Evolutionary conservation across 495 filamentous ascomycete genomes (phyloP).

Genomic region (Thermothielavioides terrestris): DNA sequence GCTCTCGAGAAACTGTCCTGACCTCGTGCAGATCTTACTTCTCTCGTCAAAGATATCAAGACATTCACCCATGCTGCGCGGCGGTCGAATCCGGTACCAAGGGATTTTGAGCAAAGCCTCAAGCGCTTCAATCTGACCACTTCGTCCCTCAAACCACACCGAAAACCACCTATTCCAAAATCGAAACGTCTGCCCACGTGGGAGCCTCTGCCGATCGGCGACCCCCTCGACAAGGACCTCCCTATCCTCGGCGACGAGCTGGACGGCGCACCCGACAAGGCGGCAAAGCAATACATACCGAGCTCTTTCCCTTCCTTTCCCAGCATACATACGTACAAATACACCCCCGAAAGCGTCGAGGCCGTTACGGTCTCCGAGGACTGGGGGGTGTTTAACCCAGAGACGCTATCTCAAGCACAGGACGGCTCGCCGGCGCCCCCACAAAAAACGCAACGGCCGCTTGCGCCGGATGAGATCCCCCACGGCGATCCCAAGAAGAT

Average conservation of each 20-base stretch:
- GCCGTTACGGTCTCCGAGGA: slow-evolving; percentile 18
- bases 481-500: slow-evolving; percentile 32
- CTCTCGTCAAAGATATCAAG: slow-evolving; percentile 25
- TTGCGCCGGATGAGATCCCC: slow-evolving; percentile 25
- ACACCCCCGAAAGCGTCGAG: slow-evolving; percentile 30
- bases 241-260: slow-evolving; percentile 35
- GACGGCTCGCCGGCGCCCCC: slow-evolving; percentile 10
- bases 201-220: slow-evolving; percentile 22
- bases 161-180: slow-evolving; percentile 31
- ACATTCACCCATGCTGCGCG: slow-evolving; percentile 28
- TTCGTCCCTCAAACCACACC: slow-evolving; percentile 30
- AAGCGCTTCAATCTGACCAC: slow-evolving; percentile 29
- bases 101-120: slow-evolving; percentile 34
- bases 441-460: slow-evolving; percentile 15
- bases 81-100: slow-evolving; percentile 27
- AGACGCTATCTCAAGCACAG: slow-evolving; percentile 4
- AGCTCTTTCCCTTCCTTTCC: slow-evolving; percentile 37
- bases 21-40: slow-evolving; percentile 30
- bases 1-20: no score
- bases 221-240: slow-evolving; percentile 26
- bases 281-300: slow-evolving; percentile 34
- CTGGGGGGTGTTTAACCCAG: slow-evolving; percentile 14
- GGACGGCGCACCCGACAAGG: slow-evolving; percentile 36
- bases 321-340: slow-evolving; percentile 39
- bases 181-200: slow-evolving; percentile 23